phyloP scores from a whole-genome alignment of 257 asterid genomes.

The Gentiana macrophylla region DNA sequence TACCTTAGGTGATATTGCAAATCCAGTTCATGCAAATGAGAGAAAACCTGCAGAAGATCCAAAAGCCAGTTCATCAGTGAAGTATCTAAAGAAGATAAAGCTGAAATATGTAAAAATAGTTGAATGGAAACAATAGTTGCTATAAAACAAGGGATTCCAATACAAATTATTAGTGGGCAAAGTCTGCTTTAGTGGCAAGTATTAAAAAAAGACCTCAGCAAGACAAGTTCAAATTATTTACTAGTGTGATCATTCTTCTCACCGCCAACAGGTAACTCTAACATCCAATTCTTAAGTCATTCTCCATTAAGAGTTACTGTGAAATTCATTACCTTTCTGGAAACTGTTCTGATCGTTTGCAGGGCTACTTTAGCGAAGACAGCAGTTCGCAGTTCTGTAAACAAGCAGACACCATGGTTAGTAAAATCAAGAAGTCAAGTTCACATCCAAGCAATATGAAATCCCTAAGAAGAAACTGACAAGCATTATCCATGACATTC shows the following conservation, averaged over 20 bases:
- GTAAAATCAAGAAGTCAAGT: conserved; percentile 2
- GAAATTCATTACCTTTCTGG: conserved; percentile 55
- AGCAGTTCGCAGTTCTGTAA: conserved; percentile 83
- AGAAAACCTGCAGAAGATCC: conserved; percentile 65
- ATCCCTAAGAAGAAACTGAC: background rate
- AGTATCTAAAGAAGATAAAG: conserved; percentile 10
- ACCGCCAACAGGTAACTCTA: no score
- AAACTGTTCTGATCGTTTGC: conserved; percentile 87
- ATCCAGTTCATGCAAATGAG: conserved; percentile 94
- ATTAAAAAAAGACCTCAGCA: background rate
- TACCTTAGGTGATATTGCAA: conserved; percentile 92
- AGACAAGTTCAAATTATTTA: background rate
- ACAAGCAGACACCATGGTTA: conserved; percentile 12
- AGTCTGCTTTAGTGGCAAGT: background rate
- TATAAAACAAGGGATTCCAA: background rate
- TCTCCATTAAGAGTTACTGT: no score
- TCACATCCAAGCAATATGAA: background rate
- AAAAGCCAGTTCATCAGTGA: conserved; percentile 1
- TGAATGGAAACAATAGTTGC: background rate
- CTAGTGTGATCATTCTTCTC: no score
- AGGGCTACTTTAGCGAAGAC: conserved; percentile 93
- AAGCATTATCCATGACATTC: conserved; percentile 2
- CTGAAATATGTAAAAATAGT: conserved; percentile 4
- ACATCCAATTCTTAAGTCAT: no score
- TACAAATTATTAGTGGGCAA: background rate